phyloP scores from a whole-genome alignment of 352 stramenopile genomes.

The Phytophthora rubi region DNA sequence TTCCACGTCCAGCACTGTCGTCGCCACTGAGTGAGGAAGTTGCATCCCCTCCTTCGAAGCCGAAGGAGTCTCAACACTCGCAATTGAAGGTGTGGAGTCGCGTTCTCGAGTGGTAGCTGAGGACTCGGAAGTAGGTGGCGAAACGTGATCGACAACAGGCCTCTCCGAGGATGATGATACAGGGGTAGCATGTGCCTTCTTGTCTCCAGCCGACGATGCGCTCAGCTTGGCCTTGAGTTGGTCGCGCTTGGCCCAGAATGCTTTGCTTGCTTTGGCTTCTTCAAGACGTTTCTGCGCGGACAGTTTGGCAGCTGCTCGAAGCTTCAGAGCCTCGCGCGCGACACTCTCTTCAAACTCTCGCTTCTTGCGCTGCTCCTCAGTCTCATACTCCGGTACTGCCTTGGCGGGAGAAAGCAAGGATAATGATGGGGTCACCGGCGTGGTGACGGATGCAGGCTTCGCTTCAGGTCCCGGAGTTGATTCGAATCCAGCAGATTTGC shows the following conservation, averaged over 20 bases:
- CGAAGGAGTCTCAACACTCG: conserved; percentile 4
- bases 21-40: neutral
- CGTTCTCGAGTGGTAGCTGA: conserved; percentile 16
- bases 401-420: neutral
- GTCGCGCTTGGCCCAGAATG: conserved; percentile 70
- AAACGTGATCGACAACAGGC: conserved; percentile 16
- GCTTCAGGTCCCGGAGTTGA: neutral
- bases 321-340: conserved; percentile 62
- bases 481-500: conserved; percentile 1
- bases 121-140: conserved; percentile 13
- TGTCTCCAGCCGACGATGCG: conserved; percentile 23
- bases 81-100: conserved; percentile 3
- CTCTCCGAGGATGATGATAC: conserved; percentile 10
- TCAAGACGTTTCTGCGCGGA: conserved; percentile 81
- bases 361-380: conserved; percentile 49
- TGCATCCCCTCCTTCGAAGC: conserved; percentile 8
- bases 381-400: conserved; percentile 21
- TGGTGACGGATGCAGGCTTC: conserved; percentile 15
- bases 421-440: conserved; percentile 2
- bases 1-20: conserved; percentile 1
- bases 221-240: conserved; percentile 50
- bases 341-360: conserved; percentile 70
- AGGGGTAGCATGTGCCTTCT: conserved; percentile 20
- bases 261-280: conserved; percentile 70
- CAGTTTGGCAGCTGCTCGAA: conserved; percentile 69